Conservation (phyloP, 2,329 filamentous ascomycete genomes). For the Arachnopeziza araneosa region DNA sequence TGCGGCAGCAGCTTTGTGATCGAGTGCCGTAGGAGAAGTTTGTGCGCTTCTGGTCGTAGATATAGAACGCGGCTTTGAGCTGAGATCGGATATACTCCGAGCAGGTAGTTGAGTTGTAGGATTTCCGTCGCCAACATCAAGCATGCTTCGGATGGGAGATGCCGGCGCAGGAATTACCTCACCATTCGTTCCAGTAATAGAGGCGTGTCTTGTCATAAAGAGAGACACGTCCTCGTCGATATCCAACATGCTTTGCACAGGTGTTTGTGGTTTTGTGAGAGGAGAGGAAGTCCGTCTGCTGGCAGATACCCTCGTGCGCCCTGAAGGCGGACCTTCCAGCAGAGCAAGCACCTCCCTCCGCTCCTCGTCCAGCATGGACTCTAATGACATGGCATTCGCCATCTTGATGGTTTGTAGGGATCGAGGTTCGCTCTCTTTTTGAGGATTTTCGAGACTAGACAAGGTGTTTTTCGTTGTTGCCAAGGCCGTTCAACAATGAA, state of each 20-base stretch:
- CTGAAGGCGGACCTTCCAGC: constrained; percentile 41
- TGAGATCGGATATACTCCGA: constrained; percentile 58
- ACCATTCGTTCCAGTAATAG: constrained; percentile 1
- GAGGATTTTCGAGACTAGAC: not conserved
- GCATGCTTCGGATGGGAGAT: not conserved
- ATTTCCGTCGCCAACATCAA: not conserved
- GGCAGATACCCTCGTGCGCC: constrained; percentile 23
- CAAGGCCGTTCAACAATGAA: not conserved
- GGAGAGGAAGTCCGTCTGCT: constrained; percentile 46
- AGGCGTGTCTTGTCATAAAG: not conserved
- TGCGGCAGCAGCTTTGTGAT: constrained; percentile 29
- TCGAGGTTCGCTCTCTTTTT: not conserved
- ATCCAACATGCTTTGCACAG: constrained; percentile 57
- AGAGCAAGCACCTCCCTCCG: constrained; percentile 66
- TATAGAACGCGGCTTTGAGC: constrained; percentile 20
- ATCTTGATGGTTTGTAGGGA: constrained; percentile 15
- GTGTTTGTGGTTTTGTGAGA: constrained; percentile 52
- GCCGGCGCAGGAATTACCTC: constrained; percentile 26
- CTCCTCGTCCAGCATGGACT: constrained; percentile 73
- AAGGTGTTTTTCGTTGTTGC: not conserved
- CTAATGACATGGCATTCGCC: constrained; percentile 61
- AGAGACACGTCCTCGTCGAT: constrained; percentile 5
- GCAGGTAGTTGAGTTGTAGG: constrained; percentile 39
- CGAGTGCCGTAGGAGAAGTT: constrained; percentile 41
- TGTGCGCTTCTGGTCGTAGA: constrained; percentile 40